Conservation (phyloP, 2,329 filamentous ascomycete genomes). For the Penicillium corylophilum region DNA sequence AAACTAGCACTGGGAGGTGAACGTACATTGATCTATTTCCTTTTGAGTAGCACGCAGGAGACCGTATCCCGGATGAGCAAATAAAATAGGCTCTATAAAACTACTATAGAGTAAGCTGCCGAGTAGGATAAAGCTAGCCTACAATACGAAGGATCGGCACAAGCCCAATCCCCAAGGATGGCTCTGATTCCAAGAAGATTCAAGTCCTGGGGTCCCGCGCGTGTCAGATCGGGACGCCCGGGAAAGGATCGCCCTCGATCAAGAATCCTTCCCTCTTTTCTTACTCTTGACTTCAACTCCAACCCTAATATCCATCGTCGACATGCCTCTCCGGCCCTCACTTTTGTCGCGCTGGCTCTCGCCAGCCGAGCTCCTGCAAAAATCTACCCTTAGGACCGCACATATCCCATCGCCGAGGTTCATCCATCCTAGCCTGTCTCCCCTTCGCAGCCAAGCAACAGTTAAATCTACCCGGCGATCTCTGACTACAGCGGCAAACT, state of each 20-base stretch:
- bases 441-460: conserved; percentile 1
- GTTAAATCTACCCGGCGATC: conserved; percentile 1
- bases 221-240: conserved; percentile 12
- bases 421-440: conserved; percentile 1
- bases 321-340: conserved; percentile 14
- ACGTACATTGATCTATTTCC: too few relatives aligned
- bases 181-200: neutral
- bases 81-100: neutral
- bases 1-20: too few relatives aligned
- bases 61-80: neutral
- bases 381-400: conserved; percentile 4
- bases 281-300: neutral
- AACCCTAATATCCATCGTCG: neutral
- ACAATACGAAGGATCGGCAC: neutral
- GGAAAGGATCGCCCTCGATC: conserved; percentile 4
- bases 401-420: neutral
- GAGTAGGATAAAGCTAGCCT: neutral
- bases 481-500: neutral
- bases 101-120: neutral
- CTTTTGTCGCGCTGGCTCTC: conserved; percentile 25
- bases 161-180: too few relatives aligned
- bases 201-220: neutral
- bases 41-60: neutral
- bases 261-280: neutral
- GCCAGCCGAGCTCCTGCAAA: conserved; percentile 15